Evolutionary conservation across 2,329 filamentous ascomycete species (phyloP).

Genomic region (Cladosporium sp.): DNA sequence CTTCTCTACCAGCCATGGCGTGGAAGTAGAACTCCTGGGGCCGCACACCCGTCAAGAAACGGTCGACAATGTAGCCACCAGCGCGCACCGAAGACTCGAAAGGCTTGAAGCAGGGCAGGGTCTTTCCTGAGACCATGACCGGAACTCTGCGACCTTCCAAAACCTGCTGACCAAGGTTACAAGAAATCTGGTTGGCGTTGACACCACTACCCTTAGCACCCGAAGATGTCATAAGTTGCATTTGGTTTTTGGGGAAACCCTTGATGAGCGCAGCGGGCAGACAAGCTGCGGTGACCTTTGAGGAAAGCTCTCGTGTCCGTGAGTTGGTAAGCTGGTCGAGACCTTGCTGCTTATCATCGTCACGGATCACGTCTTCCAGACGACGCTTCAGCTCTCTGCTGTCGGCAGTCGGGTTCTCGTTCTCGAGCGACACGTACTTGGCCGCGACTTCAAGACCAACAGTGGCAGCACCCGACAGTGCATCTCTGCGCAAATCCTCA

Average conservation of each 20-base stretch:
- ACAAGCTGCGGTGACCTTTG: slow-evolving; percentile 73
- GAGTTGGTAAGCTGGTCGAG: slow-evolving; percentile 86
- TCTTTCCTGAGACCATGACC: slow-evolving; percentile 97
- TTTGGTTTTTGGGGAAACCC: slow-evolving; percentile 93
- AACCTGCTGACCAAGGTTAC: slow-evolving; percentile 95
- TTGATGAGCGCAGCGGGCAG: slow-evolving; percentile 83
- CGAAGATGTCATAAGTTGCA: slow-evolving; percentile 98
- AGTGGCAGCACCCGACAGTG: slow-evolving; percentile 64
- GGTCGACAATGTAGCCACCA: slow-evolving; percentile 89
- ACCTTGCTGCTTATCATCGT: slow-evolving; percentile 85
- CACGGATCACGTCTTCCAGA: slow-evolving; percentile 84
- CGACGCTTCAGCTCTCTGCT: slow-evolving; percentile 73
- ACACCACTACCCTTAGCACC: slow-evolving; percentile 91
- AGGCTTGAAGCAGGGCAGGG: slow-evolving; percentile 87
- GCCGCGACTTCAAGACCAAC: slow-evolving; percentile 79
- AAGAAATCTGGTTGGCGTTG: slow-evolving; percentile 96
- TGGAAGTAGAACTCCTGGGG: slow-evolving; percentile 99
- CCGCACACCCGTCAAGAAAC: slow-evolving; percentile 95
- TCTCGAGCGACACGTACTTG: slow-evolving; percentile 81
- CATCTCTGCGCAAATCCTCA: slow-evolving; percentile 68
- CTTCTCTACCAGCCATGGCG: slow-evolving; percentile 98
- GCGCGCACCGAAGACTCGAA: slow-evolving; percentile 88
- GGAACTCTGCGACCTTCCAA: slow-evolving; percentile 92
- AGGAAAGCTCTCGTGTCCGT: slow-evolving; percentile 68
- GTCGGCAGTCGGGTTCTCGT: slow-evolving; percentile 60